phyloP scores from a whole-genome alignment of 192 early-diverging fungal species.

The Geosiphon pyriformis region DNA sequence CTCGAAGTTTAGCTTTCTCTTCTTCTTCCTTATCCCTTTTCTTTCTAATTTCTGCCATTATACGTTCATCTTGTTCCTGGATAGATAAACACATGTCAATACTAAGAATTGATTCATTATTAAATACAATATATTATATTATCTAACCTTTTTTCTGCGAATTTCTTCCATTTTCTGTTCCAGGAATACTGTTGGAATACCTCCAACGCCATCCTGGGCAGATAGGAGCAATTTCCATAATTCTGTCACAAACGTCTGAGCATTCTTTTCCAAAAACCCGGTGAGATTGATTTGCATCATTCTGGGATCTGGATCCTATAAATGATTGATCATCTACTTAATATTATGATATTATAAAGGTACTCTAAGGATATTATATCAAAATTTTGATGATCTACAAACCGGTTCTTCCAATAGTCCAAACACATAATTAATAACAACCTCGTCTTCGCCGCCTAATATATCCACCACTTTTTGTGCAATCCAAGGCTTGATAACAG shows the following conservation, averaged over 20 bases:
- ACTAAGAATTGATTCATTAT: no score
- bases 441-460: conserved; percentile 91
- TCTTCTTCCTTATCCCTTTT: conserved; percentile 38
- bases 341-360: background rate
- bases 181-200: conserved; percentile 82
- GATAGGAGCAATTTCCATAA: conserved; percentile 89
- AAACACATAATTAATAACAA: conserved; percentile 82
- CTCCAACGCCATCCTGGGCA: conserved; percentile 74
- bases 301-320: conserved; percentile 73
- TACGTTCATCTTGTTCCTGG: conserved; percentile 35
- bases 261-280: conserved; percentile 84
- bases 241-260: conserved; percentile 74
- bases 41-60: conserved; percentile 26
- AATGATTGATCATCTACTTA: conserved; percentile 1
- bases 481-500: conserved; percentile 88
- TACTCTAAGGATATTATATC: background rate
- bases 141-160: conserved; percentile 42
- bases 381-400: conserved; percentile 15
- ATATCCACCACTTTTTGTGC: conserved; percentile 59
- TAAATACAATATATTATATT: no score
- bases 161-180: conserved; percentile 85
- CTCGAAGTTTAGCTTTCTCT: conserved; percentile 31
- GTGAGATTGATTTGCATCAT: conserved; percentile 93
- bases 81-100: no score
- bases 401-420: conserved; percentile 76